A percentile compares a stretch with the other conserved stretches of the same genome.
phyloP scores from a whole-genome alignment of 2,329 filamentous ascomycete genomes.

The Trichocomaceae sp. region DNA sequence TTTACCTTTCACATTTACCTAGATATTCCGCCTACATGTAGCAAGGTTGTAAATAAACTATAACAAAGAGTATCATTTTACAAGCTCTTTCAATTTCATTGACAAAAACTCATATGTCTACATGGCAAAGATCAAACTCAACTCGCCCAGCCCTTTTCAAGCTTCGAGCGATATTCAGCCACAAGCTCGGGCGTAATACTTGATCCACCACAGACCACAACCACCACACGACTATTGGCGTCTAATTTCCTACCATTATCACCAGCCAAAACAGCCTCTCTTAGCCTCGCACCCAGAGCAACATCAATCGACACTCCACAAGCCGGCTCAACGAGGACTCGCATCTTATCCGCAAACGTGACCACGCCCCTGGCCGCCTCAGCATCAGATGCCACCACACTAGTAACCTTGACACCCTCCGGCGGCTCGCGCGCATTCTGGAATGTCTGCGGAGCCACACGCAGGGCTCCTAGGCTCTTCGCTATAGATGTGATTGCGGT shows the following conservation, averaged over 20 bases:
- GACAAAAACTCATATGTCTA: neutral
- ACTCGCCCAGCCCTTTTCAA: conserved; percentile 25
- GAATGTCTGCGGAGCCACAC: conserved; percentile 59
- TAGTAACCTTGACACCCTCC: conserved; percentile 42
- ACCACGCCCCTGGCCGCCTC: conserved; percentile 71
- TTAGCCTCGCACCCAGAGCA: conserved; percentile 21
- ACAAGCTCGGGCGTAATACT: conserved; percentile 49
- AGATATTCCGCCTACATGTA: neutral
- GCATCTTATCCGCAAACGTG: conserved; percentile 69
- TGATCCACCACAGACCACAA: conserved; percentile 40
- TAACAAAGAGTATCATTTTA: neutral
- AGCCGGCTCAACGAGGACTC: conserved; percentile 70
- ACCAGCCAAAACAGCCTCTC: conserved; percentile 15
- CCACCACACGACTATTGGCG: conserved; percentile 29
- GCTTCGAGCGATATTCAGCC: conserved; percentile 42
- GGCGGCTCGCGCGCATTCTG: conserved; percentile 49
- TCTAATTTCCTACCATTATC: conserved; percentile 17
- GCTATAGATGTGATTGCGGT: conserved; percentile 66
- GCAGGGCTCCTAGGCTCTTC: conserved; percentile 60
- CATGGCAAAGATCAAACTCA: neutral
- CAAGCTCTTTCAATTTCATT: too few species aligned
- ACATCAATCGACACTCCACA: conserved; percentile 68
- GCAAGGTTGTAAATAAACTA: neutral
- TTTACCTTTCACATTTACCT: neutral
- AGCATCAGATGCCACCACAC: conserved; percentile 60